These are phyloP conservation scores for Eustoma russellianum DNA, from an alignment of 257 asterid species.

Conservation along the genomic window DNA sequence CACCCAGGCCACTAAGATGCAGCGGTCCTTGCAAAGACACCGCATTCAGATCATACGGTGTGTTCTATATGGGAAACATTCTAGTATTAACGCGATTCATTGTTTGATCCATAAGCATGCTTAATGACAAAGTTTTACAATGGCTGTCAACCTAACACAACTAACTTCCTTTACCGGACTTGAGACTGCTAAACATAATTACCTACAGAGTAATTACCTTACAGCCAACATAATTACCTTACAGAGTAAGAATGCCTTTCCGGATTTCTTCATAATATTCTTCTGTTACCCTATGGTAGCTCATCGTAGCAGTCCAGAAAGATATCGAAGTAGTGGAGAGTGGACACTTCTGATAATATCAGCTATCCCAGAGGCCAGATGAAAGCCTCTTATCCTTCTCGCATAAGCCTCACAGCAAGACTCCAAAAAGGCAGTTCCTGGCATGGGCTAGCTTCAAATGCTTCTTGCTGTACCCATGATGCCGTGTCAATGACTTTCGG, in stretches of 20 bases:
- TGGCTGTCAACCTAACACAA: no score
- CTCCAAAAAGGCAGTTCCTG: constrained; percentile 6
- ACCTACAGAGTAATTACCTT: no score
- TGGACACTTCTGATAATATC: not conserved
- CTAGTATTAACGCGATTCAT: no score
- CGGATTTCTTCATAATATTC: not conserved
- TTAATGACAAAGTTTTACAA: no score
- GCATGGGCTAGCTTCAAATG: constrained; percentile 14
- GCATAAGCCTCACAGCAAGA: not conserved
- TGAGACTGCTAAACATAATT: no score
- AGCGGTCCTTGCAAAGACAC: no score
- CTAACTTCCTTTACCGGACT: no score
- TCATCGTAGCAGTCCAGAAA: not conserved
- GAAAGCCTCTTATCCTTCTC: not conserved
- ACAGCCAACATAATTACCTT: constrained; percentile 5
- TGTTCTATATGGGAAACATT: no score
- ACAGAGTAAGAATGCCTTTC: not conserved
- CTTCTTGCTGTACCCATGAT: constrained; percentile 3
- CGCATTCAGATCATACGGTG: no score
- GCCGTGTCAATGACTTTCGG: constrained; percentile 67
- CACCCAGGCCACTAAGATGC: no score
- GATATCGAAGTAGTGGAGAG: not conserved
- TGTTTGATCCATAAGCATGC: no score
- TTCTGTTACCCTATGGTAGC: not conserved
- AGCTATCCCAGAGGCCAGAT: constrained; percentile 2